Evolutionary conservation across 228 moss, liverwort and hornwort species (phyloP).

Genomic region (Sphagnum magellanicum): DNA sequence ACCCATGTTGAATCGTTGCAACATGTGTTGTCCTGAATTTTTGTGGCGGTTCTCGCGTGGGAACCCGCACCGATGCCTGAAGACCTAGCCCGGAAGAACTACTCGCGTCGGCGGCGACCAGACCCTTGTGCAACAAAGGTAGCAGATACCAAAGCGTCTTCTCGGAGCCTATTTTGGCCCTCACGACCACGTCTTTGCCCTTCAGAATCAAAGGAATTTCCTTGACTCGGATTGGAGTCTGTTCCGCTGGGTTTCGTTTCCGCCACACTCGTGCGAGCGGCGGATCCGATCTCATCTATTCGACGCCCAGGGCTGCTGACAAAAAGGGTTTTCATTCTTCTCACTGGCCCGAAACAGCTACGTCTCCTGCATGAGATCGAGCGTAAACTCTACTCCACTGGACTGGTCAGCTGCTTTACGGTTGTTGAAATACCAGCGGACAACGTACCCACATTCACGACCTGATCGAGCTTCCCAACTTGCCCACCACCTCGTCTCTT

Average conservation of each 20-base stretch:
- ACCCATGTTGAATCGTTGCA: conserved; percentile 89
- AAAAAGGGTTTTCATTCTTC: too few species aligned
- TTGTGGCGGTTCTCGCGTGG: conserved; percentile 91
- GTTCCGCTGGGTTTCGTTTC: conserved; percentile 63
- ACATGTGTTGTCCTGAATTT: conserved; percentile 87
- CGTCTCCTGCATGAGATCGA: too few species aligned
- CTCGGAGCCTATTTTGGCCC: conserved; percentile 91
- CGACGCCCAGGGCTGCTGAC: conserved; percentile 68
- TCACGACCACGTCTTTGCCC: conserved; percentile 87
- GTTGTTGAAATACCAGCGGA: too few species aligned
- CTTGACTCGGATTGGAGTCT: conserved; percentile 81
- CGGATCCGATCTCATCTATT: conserved; percentile 84
- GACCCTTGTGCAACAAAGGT: conserved; percentile 80
- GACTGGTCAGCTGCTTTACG: too few species aligned
- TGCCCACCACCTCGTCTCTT: too few species aligned
- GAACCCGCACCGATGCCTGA: conserved; percentile 72
- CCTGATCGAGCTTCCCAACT: too few species aligned
- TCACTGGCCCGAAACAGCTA: too few species aligned
- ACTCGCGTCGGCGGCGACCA: conserved; percentile 47
- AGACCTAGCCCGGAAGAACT: conserved; percentile 49
- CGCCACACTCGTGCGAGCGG: conserved; percentile 65
- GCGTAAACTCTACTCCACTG: too few species aligned
- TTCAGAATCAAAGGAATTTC: conserved; percentile 82
- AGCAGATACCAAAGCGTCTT: conserved; percentile 82
- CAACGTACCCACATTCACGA: too few species aligned